These are phyloP conservation scores for Hamamelis virginiana DNA, from an alignment of 164 flowering plant species.

Conservation along the genomic window DNA sequence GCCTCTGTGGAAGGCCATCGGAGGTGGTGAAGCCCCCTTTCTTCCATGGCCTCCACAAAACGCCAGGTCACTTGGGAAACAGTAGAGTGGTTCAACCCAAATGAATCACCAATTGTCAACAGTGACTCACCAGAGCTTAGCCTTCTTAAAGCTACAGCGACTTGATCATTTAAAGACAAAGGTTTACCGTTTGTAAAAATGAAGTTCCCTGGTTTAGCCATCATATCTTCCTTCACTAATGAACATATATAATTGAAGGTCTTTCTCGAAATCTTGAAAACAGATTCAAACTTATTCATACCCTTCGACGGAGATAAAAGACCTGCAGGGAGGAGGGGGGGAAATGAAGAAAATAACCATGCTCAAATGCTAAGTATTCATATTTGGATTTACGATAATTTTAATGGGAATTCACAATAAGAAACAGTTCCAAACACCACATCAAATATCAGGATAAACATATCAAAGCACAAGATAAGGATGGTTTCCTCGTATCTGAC, in stretches of 20 bases:
- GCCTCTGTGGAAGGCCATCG: constrained; percentile 66
- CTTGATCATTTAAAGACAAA: constrained; percentile 59
- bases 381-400: background rate
- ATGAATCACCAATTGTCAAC: constrained; percentile 51
- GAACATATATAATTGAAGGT: constrained; percentile 81
- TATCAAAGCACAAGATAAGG: too few relatives aligned
- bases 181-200: constrained; percentile 47
- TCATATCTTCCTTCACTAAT: constrained; percentile 67
- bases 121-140: constrained; percentile 81
- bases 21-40: constrained; percentile 67
- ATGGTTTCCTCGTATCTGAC: too few relatives aligned
- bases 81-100: constrained; percentile 69
- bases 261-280: constrained; percentile 66
- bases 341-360: background rate
- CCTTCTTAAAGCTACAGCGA: constrained; percentile 79
- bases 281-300: constrained; percentile 42
- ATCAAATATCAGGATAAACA: too few relatives aligned
- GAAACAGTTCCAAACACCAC: background rate
- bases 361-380: background rate
- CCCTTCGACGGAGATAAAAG: constrained; percentile 41
- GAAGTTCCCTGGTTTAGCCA: constrained; percentile 42
- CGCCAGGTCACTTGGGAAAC: constrained; percentile 86
- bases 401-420: background rate
- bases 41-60: constrained; percentile 84
- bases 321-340: constrained; percentile 35